Evolutionary conservation across 2,329 filamentous ascomycete species (phyloP).

Genomic region (Nemania abortiva): DNA sequence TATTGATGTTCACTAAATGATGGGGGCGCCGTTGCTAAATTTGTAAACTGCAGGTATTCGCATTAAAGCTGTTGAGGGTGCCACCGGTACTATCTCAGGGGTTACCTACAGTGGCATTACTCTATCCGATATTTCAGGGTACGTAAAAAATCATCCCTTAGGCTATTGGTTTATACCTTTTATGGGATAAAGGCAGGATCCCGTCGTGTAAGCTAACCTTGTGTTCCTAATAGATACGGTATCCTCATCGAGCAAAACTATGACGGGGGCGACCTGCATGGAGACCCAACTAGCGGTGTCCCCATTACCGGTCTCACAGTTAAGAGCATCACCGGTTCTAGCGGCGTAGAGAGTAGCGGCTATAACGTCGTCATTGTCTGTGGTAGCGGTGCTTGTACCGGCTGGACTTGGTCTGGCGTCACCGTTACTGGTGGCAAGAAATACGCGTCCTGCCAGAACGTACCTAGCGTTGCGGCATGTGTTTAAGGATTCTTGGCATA

Average conservation of each 20-base stretch:
- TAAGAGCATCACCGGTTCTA: slow-evolving; percentile 53
- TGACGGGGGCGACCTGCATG: slow-evolving; percentile 54
- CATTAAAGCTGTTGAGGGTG: slow-evolving; percentile 67
- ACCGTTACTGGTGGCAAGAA: slow-evolving; percentile 28
- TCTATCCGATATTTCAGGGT: slow-evolving; percentile 59
- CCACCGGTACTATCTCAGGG: slow-evolving; percentile 63
- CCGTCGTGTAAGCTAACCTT: neutral
- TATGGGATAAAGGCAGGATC: neutral
- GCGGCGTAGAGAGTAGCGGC: slow-evolving; percentile 15
- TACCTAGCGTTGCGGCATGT: slow-evolving; percentile 37
- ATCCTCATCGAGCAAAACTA: slow-evolving; percentile 72
- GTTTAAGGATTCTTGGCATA: neutral
- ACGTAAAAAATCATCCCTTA: neutral
- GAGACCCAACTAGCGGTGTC: slow-evolving; percentile 60
- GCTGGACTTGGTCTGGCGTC: slow-evolving; percentile 29
- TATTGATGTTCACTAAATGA: neutral
- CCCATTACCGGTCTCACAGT: slow-evolving; percentile 59
- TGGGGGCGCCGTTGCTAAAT: neutral
- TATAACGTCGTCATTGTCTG: slow-evolving; percentile 32
- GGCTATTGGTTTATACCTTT: neutral
- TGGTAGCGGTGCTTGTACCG: slow-evolving; percentile 19
- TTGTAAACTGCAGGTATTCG: slow-evolving; percentile 56
- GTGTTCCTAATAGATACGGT: slow-evolving; percentile 57
- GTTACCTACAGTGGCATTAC: slow-evolving; percentile 67
- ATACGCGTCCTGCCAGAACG: slow-evolving; percentile 67